Conservation (phyloP, 129 eudicot species). For the Pseudognaphalium luteoalbum region DNA sequence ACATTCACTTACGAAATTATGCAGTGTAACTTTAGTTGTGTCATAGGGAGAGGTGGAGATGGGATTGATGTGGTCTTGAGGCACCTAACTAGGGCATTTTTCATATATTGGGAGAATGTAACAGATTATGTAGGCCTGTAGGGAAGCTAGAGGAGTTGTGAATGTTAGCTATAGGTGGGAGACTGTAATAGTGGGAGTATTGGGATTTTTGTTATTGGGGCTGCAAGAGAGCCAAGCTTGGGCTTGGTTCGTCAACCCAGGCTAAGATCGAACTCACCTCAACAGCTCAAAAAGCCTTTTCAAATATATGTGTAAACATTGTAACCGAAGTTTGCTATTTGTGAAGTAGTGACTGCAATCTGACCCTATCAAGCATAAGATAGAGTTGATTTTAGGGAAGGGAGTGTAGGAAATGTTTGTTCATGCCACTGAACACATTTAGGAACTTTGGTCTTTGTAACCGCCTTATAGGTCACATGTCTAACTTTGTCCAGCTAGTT, state of each 20-base stretch:
- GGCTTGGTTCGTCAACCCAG: no score
- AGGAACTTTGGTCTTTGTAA: neutral
- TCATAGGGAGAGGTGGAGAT: neutral
- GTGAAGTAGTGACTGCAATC: slow-evolving; percentile 5
- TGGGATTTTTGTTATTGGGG: no score
- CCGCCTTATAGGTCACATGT: neutral
- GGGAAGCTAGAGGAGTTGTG: slow-evolving; percentile 4
- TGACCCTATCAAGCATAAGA: neutral
- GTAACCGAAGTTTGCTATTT: neutral
- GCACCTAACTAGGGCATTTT: neutral
- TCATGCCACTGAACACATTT: neutral
- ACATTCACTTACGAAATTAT: neutral
- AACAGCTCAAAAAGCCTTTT: no score
- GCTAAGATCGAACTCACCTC: no score
- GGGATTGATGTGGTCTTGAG: no score
- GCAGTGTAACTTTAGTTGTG: neutral
- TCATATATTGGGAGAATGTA: slow-evolving; percentile 7
- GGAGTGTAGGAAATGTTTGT: neutral
- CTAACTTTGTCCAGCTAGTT: slow-evolving; percentile 1
- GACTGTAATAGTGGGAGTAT: no score
- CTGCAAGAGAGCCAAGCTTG: no score
- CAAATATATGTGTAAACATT: neutral
- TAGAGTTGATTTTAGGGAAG: neutral
- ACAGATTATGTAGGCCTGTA: neutral
- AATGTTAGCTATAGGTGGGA: neutral